Conservation (phyloP, 2,329 filamentous ascomycete genomes). For the Fusarium neocosmosporiellum region DNA sequence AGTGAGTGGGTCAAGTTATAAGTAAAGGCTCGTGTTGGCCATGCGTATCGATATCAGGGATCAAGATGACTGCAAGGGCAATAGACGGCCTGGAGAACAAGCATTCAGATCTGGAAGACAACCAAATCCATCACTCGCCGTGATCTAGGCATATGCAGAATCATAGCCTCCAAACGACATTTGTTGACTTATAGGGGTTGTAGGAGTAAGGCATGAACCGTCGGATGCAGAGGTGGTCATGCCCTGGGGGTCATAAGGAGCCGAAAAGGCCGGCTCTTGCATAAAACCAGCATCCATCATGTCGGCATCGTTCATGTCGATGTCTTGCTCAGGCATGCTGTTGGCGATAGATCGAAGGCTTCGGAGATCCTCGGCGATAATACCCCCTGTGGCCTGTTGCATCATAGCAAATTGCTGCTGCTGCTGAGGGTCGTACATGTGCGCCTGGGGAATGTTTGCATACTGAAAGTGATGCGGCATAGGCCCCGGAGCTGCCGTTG, state of each 20-base stretch:
- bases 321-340: slow-evolving; percentile 46
- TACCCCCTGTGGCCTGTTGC: slow-evolving; percentile 44
- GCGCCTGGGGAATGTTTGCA: slow-evolving; percentile 30
- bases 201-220: slow-evolving; percentile 35
- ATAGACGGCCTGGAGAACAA: not conserved
- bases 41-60: not conserved
- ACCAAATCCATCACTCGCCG: not conserved
- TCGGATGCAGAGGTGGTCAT: slow-evolving; percentile 39
- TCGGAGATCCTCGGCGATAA: slow-evolving; percentile 52
- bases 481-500: slow-evolving; percentile 20
- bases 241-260: slow-evolving; percentile 34
- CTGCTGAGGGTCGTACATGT: slow-evolving; percentile 45
- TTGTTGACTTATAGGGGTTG: slow-evolving; percentile 30
- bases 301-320: slow-evolving; percentile 51
- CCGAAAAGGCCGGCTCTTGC: slow-evolving; percentile 34
- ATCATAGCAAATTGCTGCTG: slow-evolving; percentile 47
- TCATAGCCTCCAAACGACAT: slow-evolving; percentile 28
- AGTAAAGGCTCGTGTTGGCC: not conserved
- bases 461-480: slow-evolving; percentile 42
- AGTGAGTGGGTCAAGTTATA: not conserved
- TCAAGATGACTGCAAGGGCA: not conserved
- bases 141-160: slow-evolving; percentile 16
- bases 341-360: slow-evolving; percentile 49
- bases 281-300: slow-evolving; percentile 46
- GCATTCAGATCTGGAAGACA: not conserved